A percentile compares a stretch with the other conserved stretches of the same genome.
Conservation (phyloP, 495 filamentous ascomycete genomes). For the Aspergillus sclerotiicarbonarius region DNA sequence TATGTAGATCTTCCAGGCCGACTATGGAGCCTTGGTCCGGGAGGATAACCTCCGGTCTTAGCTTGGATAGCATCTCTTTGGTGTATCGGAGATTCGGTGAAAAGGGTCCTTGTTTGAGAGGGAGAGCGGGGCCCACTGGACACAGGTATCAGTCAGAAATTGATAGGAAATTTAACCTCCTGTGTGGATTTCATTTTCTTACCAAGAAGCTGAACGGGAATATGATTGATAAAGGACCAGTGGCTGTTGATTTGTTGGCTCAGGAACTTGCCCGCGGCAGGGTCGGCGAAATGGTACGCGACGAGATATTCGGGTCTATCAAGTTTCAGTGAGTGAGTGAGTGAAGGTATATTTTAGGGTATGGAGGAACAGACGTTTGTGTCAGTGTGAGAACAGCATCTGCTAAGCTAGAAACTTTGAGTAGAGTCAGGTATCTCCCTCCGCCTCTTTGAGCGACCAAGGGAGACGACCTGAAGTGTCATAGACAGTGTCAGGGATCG, state of each 20-base stretch:
- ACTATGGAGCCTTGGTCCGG: neutral
- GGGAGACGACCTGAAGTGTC: neutral
- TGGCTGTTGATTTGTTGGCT: slow-evolving; percentile 5
- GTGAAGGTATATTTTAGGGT: no score
- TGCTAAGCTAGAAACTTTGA: neutral
- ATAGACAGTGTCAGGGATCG: neutral
- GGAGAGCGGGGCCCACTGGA: neutral
- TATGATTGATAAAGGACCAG: slow-evolving; percentile 1
- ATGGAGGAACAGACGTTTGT: neutral
- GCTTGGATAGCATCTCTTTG: neutral
- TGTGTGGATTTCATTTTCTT: neutral
- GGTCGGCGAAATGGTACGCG: neutral
- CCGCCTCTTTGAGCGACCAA: neutral
- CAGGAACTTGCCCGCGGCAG: neutral
- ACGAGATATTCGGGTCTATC: neutral
- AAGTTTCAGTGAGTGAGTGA: no score
- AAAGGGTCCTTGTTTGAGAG: neutral
- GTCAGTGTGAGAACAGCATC: neutral
- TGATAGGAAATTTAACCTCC: no score
- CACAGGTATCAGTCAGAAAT: neutral
- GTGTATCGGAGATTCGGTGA: neutral
- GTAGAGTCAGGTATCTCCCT: neutral
- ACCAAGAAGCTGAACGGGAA: neutral
- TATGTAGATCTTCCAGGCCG: neutral
- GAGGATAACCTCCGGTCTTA: neutral